phyloP scores from a whole-genome alignment of 495 filamentous ascomycete species.

The Aspergillus sparsus region DNA sequence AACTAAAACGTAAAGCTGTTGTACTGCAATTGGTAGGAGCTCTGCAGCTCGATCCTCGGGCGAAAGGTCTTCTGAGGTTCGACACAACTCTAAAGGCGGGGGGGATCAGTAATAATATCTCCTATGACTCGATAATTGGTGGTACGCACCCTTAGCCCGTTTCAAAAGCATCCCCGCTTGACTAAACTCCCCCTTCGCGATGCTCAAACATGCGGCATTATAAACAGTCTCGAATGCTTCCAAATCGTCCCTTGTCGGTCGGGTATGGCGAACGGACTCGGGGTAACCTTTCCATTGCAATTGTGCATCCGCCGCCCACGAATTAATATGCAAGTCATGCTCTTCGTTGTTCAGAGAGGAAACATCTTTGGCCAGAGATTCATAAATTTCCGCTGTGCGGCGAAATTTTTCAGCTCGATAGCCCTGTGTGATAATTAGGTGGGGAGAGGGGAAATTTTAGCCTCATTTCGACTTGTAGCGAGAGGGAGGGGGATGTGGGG shows the following conservation, averaged over 20 bases:
- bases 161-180: slow-evolving; percentile 79
- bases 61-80: slow-evolving; percentile 75
- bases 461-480: neutral
- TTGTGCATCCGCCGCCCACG: slow-evolving; percentile 77
- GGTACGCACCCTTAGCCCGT: slow-evolving; percentile 65
- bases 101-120: slow-evolving; percentile 19
- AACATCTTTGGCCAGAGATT: slow-evolving; percentile 53
- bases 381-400: slow-evolving; percentile 69
- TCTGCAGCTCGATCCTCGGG: slow-evolving; percentile 84
- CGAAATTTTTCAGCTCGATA: slow-evolving; percentile 85
- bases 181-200: slow-evolving; percentile 74
- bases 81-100: slow-evolving; percentile 67
- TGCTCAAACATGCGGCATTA: slow-evolving; percentile 85
- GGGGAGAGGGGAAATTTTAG: slow-evolving; percentile 13
- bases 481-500: neutral
- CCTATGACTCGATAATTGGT: neutral
- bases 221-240: slow-evolving; percentile 93
- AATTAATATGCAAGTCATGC: slow-evolving; percentile 85
- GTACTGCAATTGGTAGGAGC: slow-evolving; percentile 79
- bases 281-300: slow-evolving; percentile 75
- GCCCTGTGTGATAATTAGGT: slow-evolving; percentile 42
- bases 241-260: slow-evolving; percentile 71
- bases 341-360: slow-evolving; percentile 63
- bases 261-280: slow-evolving; percentile 52
- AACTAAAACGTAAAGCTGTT: slow-evolving; percentile 78